Conservation (phyloP, 1,139 yeast genomes). For the Nadsonia commutata region DNA sequence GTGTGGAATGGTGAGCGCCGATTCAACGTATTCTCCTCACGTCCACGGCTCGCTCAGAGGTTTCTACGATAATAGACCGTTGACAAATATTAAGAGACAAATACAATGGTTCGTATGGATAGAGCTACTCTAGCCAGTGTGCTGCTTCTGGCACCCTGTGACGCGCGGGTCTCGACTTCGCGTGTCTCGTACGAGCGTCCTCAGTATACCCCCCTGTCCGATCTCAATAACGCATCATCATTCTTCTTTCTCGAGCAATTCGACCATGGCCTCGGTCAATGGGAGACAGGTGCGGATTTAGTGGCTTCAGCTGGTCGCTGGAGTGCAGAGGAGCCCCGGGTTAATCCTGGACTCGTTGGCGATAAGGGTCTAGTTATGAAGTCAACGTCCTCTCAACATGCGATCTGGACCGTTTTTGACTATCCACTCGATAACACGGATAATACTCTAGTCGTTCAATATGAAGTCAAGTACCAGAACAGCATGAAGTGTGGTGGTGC, state of each 20-base stretch:
- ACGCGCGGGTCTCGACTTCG: too few relatives aligned
- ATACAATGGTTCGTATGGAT: too few relatives aligned
- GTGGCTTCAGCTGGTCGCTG: conserved; percentile 54
- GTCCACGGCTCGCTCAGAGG: too few relatives aligned
- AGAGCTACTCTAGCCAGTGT: too few relatives aligned
- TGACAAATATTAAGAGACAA: too few relatives aligned
- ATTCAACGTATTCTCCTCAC: too few relatives aligned
- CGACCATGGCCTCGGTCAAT: conserved; percentile 41
- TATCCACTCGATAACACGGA: conserved; percentile 39
- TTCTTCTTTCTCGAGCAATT: conserved; percentile 60
- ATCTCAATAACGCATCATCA: neutral
- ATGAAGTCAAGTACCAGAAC: conserved; percentile 71
- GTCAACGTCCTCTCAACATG: conserved; percentile 65
- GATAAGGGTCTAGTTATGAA: conserved; percentile 68
- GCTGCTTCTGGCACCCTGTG: too few relatives aligned
- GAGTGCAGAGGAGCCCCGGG: conserved; percentile 47
- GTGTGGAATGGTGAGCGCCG: too few relatives aligned
- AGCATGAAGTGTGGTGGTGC: conserved; percentile 81
- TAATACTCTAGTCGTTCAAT: conserved; percentile 66
- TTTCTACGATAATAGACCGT: too few relatives aligned
- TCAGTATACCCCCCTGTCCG: neutral
- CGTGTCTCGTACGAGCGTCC: neutral
- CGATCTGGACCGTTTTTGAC: conserved; percentile 49
- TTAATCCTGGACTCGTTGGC: conserved; percentile 41
- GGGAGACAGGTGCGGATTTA: conserved; percentile 36